Base-by-base conservation (phyloP, 83 land plant species). In the Larix sibirica region DNA sequence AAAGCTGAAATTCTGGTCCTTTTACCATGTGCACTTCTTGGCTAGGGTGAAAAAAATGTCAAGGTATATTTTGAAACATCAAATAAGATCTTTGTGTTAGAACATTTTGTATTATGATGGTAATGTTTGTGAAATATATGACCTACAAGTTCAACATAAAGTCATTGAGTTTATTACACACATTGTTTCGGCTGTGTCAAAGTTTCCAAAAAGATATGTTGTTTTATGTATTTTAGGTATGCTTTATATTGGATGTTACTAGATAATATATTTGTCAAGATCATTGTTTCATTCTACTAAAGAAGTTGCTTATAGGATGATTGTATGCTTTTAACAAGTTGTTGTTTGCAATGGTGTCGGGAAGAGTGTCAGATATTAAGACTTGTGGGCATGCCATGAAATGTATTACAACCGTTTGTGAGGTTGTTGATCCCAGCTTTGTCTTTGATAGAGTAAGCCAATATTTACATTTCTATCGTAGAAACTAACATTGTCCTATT, bases 31-130 rank as follows among this genome's bases (percentile, higher is more conserved):
- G 87, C 82, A 68, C 78, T 97, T 61, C 99, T 98, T 80, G 98
- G 99, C 20, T 97, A 98, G 99, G 83, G 62, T 81, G 99, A 97
- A 87, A 97, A 97, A 84, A 97, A 97, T 90, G 96, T 97, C 59
- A 97, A 97, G 94, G 99, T 97, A 42, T 42, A 42, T 42, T 42
- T 42, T 42, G 6, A 42, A 42, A 42, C 6, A 6, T 42, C 4
- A 5, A 42, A 3, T 42, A 5, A 42, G 44, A 42, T 42, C 44
- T 42, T 42, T 42, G 44, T 42, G 6, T 42, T 42, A 42, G 5
- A 23, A 20, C 23, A 42, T 38, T 28, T 36, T 77, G 68, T 38
- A 36, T n/a, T 44, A 9, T 18, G 64, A 23, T 40, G 16, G n/a
- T 6, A 42, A 42, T 83, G 85, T 42, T 33, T 20, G 3, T 65